Evolutionary conservation across 2,329 filamentous ascomycete genomes (phyloP), one percentile per base, ranked within the genome.

Genomic region (Fonsecaea erecta): DNA sequence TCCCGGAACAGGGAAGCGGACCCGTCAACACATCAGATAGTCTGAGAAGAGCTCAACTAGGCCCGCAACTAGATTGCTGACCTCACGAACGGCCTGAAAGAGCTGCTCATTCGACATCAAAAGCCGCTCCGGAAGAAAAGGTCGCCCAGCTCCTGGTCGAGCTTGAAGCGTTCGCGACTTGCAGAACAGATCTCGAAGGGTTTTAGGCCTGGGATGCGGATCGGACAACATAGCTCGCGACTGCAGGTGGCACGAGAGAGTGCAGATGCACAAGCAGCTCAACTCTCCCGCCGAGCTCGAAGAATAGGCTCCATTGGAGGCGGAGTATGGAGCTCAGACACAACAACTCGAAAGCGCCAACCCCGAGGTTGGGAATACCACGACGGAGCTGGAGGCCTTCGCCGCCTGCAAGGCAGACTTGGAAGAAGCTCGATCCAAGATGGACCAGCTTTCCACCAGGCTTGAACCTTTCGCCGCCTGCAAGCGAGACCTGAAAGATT

Each of bases 121-220:
- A 66, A 24, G 54, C 65, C 6, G 66, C 63, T 18, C 55, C 66
- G 3, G 63, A 64, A 56, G 63, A 46, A 26, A 63, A 61, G 30
- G 35, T 65, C 30, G 65, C 60, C 24, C 55, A 68, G 40, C 68
- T 69, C 18, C 34, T 52, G n/a, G 18, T 62, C 14, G 62, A 68
- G 3, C 56, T 69, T 14, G 67, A 40, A 26, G 40, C 51, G 1
- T 62, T 60, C 53, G 56, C 55, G 8, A 54, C 58, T 11, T 55
- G 51, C 54, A 66, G 62, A 24, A 32, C 63, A 56, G 67, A 66
- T 18, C 61, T 69, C 7, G 64, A 62, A 51, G 48, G 28, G 4
- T 64, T 62, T 30, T 37, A 61, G 21, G 24, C 56, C 34, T 37
- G 54, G 28, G 52, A 65, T 21, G 46, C 55, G 16, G 55, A 64